Evolutionary conservation across 2,329 filamentous ascomycete genomes (phyloP), one percentile per base, ranked within the genome.

Genomic region (Xylaria sp.): DNA sequence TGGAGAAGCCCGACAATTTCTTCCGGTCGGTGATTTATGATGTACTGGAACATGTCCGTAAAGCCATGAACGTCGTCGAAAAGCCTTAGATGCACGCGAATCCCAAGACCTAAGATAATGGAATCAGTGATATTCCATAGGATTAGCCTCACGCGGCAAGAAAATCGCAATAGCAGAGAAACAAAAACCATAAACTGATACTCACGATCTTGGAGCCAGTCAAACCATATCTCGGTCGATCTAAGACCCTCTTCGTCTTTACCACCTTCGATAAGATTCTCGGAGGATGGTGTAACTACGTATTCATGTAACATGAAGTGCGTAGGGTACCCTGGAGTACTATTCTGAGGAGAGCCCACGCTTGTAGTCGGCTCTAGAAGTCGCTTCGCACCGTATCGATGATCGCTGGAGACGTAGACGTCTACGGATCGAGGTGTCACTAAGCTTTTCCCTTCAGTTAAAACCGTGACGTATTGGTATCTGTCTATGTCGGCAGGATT

Each of bases 311-410:
- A 39, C 15, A 58, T n/a, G 25, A 58, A 58, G 25, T 58, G 56
- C 8, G 18, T 50, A 2, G 8, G 8, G 32, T 20, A 68, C 7
- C 73, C 71, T 18, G 59, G 61, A 25, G 67, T 64, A 5, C 66
- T 65, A 20, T 63, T 58, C n/a, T 20, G 15, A 3, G 39, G 23
- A n/a, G 20, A 10, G 6, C 2, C 18, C 18, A 20, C 20, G 56
- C n/a, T 58, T 58, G 23, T 9, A 2, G 60, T 66, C 6, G 69
- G 63, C n/a, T 68, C 51, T 9, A 74, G 54, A 28, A 76, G 57
- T 10, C 69, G 52, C 37, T 56, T 58, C 12, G 74, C 57, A 1
- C 74, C 72, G 39, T 70, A 74, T 2, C 70, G 68, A 7, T 71
- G 39, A 41, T 68, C 63, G 12, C 65, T 58, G 5, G 52, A 46